A percentile compares a stretch with the other conserved stretches of the same genome.
These are phyloP conservation scores for Letharia columbiana DNA, from an alignment of 495 filamentous ascomycete genomes.

Conservation along the genomic window DNA sequence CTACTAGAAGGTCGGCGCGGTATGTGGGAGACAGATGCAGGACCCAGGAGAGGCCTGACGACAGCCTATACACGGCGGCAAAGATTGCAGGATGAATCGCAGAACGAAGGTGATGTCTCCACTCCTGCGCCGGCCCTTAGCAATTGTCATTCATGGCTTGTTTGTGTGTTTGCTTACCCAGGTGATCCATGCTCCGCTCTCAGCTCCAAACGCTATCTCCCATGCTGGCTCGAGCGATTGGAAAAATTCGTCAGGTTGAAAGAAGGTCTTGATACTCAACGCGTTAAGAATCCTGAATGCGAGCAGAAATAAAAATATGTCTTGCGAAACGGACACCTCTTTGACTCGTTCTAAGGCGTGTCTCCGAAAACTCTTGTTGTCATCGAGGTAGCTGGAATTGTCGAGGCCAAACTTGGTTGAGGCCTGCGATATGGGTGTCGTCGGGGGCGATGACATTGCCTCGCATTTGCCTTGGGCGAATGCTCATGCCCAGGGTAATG, in stretches of 20 bases:
- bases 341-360: slow-evolving; percentile 20
- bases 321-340: slow-evolving; percentile 21
- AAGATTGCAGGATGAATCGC: slow-evolving; percentile 87
- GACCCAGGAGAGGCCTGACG: slow-evolving; percentile 43
- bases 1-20: slow-evolving; percentile 56
- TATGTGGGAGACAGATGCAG: slow-evolving; percentile 40
- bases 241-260: slow-evolving; percentile 99
- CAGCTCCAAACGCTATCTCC: slow-evolving; percentile 70
- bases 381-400: slow-evolving; percentile 19
- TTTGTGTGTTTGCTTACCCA: slow-evolving; percentile 53
- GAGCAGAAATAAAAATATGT: slow-evolving; percentile 55
- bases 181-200: slow-evolving; percentile 84
- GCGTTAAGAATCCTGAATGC: slow-evolving; percentile 77
- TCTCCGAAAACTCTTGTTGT: slow-evolving; percentile 15
- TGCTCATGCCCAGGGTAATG: too few relatives aligned
- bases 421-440: slow-evolving; percentile 26
- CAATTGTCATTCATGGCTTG: background rate
- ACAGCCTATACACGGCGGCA: slow-evolving; percentile 61
- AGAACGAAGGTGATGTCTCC: slow-evolving; percentile 80
- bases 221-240: slow-evolving; percentile 95
- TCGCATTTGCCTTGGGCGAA: slow-evolving; percentile 5
- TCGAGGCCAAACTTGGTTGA: slow-evolving; percentile 25
- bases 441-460: slow-evolving; percentile 19
- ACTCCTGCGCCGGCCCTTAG: slow-evolving; percentile 60
- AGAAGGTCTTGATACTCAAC: slow-evolving; percentile 82